Evolutionary conservation across 2,329 filamentous ascomycete species (phyloP).

Genomic region (Colletotrichum sp.): DNA sequence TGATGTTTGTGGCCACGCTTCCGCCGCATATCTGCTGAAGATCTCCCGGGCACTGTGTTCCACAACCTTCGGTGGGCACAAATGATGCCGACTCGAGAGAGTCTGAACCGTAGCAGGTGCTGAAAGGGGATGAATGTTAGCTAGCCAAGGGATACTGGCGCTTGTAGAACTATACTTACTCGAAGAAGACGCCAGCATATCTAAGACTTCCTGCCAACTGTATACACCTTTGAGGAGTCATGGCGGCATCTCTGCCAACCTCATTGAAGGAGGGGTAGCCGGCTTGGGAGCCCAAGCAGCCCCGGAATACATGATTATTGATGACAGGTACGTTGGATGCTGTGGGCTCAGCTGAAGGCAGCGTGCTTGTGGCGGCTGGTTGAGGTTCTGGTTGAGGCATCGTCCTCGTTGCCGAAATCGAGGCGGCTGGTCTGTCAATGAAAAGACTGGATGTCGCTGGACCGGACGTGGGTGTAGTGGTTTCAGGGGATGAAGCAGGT

Average conservation of each 20-base stretch:
- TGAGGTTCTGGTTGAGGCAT: background rate
- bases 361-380: background rate
- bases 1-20: background rate
- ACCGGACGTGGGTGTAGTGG: accelerated
- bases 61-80: background rate
- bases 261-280: background rate
- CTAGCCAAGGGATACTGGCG: background rate
- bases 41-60: background rate
- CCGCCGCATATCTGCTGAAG: background rate
- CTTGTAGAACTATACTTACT: background rate
- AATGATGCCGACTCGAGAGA: background rate
- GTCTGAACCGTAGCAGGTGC: background rate
- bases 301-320: background rate
- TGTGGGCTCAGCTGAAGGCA: background rate
- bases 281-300: background rate
- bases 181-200: background rate
- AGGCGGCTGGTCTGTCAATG: accelerated
- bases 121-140: background rate
- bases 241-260: background rate
- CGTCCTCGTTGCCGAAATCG: background rate
- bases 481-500: background rate
- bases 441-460: background rate
- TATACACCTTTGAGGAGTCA: background rate
- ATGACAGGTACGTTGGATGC: background rate
- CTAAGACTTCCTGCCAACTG: background rate